These are phyloP conservation scores for Emericellopsis terricola DNA, from an alignment of 495 filamentous ascomycete species.

Conservation along the genomic window DNA sequence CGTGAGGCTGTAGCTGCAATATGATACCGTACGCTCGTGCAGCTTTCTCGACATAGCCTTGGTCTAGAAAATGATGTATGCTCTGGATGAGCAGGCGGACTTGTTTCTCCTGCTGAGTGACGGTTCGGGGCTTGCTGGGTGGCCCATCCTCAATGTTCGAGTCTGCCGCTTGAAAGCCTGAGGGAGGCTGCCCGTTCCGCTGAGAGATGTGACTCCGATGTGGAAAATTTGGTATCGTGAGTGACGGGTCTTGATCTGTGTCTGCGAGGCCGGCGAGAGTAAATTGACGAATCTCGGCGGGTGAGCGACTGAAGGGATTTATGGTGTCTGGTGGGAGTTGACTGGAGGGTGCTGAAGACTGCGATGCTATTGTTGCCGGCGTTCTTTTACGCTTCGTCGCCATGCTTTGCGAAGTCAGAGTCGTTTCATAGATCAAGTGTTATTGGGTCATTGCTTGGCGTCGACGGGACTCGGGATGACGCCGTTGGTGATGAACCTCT, in stretches of 20 bases:
- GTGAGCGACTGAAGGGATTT: conserved; percentile 27
- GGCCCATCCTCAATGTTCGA: not conserved
- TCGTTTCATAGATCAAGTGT: too few species aligned
- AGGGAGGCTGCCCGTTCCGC: not conserved
- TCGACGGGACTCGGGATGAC: too few species aligned
- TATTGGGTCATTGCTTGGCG: too few species aligned
- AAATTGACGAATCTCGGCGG: conserved; percentile 20
- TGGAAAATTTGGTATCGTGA: conserved; percentile 19
- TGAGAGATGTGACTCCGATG: too few species aligned
- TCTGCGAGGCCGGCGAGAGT: conserved; percentile 17
- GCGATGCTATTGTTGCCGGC: too few species aligned
- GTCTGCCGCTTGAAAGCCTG: not conserved
- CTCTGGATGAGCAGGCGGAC: conserved; percentile 14
- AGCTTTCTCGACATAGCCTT: conserved; percentile 18
- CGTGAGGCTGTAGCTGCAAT: conserved; percentile 5
- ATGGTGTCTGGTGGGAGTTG: conserved; percentile 16
- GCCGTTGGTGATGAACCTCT: too few species aligned
- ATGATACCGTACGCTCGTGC: conserved; percentile 21
- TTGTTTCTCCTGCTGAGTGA: conserved; percentile 6
- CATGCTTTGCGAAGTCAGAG: too few species aligned
- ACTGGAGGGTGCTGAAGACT: not conserved
- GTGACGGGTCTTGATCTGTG: conserved; percentile 16
- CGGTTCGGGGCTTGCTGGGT: not conserved
- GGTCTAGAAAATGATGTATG: conserved; percentile 17
- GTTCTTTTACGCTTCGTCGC: too few species aligned